A percentile compares a stretch with the other conserved stretches of the same genome.
phyloP scores from a whole-genome alignment of 495 filamentous ascomycete genomes.

The Aspergillus homomorphus region DNA sequence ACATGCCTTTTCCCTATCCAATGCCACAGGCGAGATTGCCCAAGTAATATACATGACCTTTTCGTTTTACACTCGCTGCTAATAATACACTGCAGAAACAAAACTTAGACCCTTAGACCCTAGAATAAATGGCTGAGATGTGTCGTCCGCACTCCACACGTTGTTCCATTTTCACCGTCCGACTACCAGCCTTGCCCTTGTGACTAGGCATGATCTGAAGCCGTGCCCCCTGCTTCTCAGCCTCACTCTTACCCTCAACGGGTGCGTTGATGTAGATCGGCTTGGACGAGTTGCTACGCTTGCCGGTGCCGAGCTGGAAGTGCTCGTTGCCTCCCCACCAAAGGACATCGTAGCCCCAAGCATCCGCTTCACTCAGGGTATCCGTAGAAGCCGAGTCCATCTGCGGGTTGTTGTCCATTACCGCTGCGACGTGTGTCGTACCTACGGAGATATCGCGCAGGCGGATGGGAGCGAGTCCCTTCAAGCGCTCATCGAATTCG shows the following conservation, averaged over 20 bases:
- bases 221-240: slow-evolving; percentile 61
- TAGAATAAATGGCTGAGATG: slow-evolving; percentile 76
- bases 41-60: slow-evolving; percentile 25
- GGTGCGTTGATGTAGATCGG: slow-evolving; percentile 79
- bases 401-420: slow-evolving; percentile 75
- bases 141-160: slow-evolving; percentile 81
- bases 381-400: slow-evolving; percentile 47
- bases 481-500: slow-evolving; percentile 76
- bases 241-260: slow-evolving; percentile 46
- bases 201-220: slow-evolving; percentile 82
- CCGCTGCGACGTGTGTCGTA: slow-evolving; percentile 71
- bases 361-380: slow-evolving; percentile 49
- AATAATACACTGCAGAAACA: slow-evolving; percentile 15
- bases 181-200: slow-evolving; percentile 61
- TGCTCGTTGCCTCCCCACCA: slow-evolving; percentile 95
- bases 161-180: slow-evolving; percentile 76
- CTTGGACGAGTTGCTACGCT: slow-evolving; percentile 68
- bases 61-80: neutral
- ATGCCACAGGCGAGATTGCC: neutral
- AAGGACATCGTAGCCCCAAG: slow-evolving; percentile 79
- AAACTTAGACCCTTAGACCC: slow-evolving; percentile 21
- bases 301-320: slow-evolving; percentile 90
- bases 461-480: slow-evolving; percentile 71
- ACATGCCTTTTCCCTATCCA: neutral
- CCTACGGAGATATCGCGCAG: slow-evolving; percentile 69